Conservation (phyloP, 2,329 filamentous ascomycete genomes). For the Pseudogymnoascus pannorum region DNA sequence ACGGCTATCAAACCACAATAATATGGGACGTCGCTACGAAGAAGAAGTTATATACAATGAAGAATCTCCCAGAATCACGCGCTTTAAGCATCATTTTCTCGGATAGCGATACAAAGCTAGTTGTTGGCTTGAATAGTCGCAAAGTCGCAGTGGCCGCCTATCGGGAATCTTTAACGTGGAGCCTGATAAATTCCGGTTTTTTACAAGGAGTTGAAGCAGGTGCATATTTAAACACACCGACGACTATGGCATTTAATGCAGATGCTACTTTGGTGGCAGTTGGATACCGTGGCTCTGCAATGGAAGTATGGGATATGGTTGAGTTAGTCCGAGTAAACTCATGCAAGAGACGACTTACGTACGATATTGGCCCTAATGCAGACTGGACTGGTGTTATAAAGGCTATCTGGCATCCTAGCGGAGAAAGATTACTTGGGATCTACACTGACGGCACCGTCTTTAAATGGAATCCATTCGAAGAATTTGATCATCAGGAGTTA, state of each 20-base stretch:
- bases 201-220: neutral
- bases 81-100: neutral
- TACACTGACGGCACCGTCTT: slow-evolving; percentile 15
- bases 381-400: slow-evolving; percentile 8
- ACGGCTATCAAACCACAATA: neutral
- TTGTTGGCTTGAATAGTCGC: neutral
- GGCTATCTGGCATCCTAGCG: slow-evolving; percentile 12
- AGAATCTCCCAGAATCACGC: neutral
- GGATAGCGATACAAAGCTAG: neutral
- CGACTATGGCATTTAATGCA: neutral
- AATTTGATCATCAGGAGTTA: slow-evolving; percentile 5
- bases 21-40: neutral
- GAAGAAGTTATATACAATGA: neutral
- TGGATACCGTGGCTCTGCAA: neutral
- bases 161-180: neutral
- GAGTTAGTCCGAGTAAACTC: neutral
- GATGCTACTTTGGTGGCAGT: neutral
- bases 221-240: neutral
- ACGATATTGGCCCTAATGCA: neutral
- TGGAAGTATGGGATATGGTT: neutral
- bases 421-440: slow-evolving; percentile 12
- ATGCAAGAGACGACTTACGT: slow-evolving; percentile 10
- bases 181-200: neutral
- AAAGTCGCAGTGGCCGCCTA: neutral
- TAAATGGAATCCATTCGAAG: slow-evolving; percentile 15